Evolutionary conservation across 116 monocot genomes (phyloP), one percentile per base, ranked within the genome.

Genomic region (Thalassia testudinum): DNA sequence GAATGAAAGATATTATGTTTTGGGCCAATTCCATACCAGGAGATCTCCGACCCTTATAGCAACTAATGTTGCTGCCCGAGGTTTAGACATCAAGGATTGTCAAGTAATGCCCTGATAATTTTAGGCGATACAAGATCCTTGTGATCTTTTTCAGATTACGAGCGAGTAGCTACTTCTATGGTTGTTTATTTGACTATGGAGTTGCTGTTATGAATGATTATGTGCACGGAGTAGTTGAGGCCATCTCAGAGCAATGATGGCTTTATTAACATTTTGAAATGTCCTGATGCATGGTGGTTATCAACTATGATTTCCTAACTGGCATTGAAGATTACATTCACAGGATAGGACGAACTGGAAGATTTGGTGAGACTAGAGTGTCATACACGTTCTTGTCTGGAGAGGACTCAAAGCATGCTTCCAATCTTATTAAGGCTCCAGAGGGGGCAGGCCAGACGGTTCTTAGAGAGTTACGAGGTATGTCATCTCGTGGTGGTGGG

Each of bases 251-350:
- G 3, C 30, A 34, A 34, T 34, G 30, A 34, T 10, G 10, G 10
- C 30, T 10, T 5, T 5, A 5, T 34, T 34, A 10, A 34, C 10
- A 5, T 34, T 3, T 34, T 34, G 10, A 34, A n/a, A n/a, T n/a
- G n/a, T n/a, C n/a, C n/a, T 34, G 6, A 3, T 34, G 30, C 75
- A 91, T 85, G 85, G 67, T 85, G 11, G 91, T 91, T 55, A 60
- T 91, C 64, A 91, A 91, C 64, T 91, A 82, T 62, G 91, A 85
- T 47, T 91, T 91, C 61, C 91, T 85, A 14, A 82, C 91, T 12
- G 85, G 91, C 2, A 68, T 91, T 34, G 91, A 91, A 72, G 91
- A 91, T 60, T 91, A 85, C 65, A 85, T 91, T 17, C 91, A 91
- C 56, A 73, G 91, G 63, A 91, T 91, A 21, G 91, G 91, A 13